Percentiles rank a stretch among this genome's conserved stretches.
Conservation (phyloP, 805 yeast genomes). For the Candida bentonensis region DNA sequence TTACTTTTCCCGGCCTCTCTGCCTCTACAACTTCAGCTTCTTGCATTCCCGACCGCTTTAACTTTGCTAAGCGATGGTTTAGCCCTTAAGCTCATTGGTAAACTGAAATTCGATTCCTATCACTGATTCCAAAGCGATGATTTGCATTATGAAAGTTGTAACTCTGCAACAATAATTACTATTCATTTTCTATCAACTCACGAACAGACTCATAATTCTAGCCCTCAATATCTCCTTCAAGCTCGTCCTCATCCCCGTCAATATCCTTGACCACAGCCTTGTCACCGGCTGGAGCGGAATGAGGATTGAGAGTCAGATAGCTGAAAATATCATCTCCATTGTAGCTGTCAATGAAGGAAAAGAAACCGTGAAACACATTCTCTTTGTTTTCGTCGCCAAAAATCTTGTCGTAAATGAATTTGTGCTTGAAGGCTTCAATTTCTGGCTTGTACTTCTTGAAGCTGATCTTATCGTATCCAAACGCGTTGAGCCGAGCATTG, state of each 20-base stretch:
- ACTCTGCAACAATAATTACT: too few relatives aligned
- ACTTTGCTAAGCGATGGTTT: too few relatives aligned
- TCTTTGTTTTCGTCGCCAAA: slow-evolving; percentile 82
- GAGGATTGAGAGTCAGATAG: slow-evolving; percentile 27
- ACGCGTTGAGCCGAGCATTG: slow-evolving; percentile 52
- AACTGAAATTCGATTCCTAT: too few relatives aligned
- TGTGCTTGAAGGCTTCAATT: slow-evolving; percentile 78
- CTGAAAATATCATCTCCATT: slow-evolving; percentile 50
- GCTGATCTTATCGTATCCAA: slow-evolving; percentile 65
- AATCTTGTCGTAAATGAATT: slow-evolving; percentile 81
- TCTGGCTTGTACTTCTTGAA: slow-evolving; percentile 51
- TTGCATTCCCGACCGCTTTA: too few relatives aligned
- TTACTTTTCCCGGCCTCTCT: too few relatives aligned
- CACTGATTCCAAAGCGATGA: too few relatives aligned
- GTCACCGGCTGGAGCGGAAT: slow-evolving; percentile 11
- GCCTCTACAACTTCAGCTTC: too few relatives aligned
- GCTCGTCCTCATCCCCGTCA: slow-evolving; percentile 17
- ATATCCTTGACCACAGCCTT: slow-evolving; percentile 3
- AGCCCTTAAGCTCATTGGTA: too few relatives aligned
- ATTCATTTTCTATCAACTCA: too few relatives aligned
- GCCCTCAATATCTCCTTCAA: slow-evolving; percentile 20
- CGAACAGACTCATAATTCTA: background rate
- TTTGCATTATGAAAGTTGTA: too few relatives aligned
- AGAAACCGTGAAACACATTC: slow-evolving; percentile 80
- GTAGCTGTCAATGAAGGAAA: slow-evolving; percentile 77